phyloP scores from a whole-genome alignment of 768 basidiomycete species.

The Serendipita sp. region DNA sequence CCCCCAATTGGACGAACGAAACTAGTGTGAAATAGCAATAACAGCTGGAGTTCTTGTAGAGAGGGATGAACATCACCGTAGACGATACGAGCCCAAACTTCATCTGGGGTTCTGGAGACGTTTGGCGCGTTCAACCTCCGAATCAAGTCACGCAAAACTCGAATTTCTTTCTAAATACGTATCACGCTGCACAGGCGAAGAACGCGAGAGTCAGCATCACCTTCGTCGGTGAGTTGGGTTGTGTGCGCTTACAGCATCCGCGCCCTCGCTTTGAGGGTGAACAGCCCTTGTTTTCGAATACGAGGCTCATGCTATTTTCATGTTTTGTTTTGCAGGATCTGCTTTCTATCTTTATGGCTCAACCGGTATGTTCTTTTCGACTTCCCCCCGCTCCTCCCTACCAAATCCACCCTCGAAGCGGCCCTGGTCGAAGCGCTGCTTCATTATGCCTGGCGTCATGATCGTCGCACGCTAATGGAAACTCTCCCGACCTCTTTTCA shows the following conservation, averaged over 20 bases:
- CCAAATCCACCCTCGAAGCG: no score
- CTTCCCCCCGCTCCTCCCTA: not conserved
- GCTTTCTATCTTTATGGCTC: not conserved
- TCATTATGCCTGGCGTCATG: no score
- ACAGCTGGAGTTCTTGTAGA: no score
- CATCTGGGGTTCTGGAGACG: not conserved
- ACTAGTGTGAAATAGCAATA: no score
- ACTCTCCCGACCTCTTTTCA: no score
- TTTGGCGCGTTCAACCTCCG: not conserved
- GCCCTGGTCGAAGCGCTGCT: no score
- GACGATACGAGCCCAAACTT: slow-evolving; percentile 6
- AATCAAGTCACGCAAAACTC: not conserved
- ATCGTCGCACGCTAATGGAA: no score
- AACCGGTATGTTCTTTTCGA: not conserved
- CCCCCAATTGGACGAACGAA: no score
- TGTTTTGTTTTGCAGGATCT: not conserved
- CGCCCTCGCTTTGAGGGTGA: no score
- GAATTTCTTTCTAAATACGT: not conserved
- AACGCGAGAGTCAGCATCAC: not conserved
- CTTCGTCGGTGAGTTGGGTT: slow-evolving; percentile 4
- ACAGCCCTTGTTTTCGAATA: not conserved
- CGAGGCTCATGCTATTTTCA: not conserved
- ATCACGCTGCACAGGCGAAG: not conserved
- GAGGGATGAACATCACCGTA: not conserved
- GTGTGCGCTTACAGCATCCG: not conserved